phyloP scores from a whole-genome alignment of 148 eudicot species.

The Salicornia ramosissima region DNA sequence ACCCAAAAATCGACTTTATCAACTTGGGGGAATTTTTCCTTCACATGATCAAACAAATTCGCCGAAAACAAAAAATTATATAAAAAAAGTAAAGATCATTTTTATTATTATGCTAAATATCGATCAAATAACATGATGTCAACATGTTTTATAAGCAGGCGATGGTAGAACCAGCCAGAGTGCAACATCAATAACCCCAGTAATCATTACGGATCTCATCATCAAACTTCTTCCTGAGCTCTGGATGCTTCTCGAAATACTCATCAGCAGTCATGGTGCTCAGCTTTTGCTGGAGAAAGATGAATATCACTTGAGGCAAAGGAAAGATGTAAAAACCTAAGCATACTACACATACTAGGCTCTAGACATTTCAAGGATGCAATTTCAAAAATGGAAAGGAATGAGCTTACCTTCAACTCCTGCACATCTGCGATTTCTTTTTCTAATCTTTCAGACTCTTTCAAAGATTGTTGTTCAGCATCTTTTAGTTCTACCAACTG shows the following conservation, averaged over 20 bases:
- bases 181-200: constrained; percentile 65
- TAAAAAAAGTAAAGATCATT: constrained; percentile 1
- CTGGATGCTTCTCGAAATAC: constrained; percentile 94
- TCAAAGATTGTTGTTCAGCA: constrained; percentile 67
- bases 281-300: constrained; percentile 54
- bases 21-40: not conserved
- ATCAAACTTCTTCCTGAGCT: constrained; percentile 92
- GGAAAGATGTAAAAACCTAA: no score
- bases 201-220: constrained; percentile 94
- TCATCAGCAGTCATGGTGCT: constrained; percentile 99
- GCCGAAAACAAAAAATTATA: no score
- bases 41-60: constrained; percentile 1
- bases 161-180: not conserved
- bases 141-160: constrained; percentile 8
- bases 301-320: not conserved
- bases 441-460: constrained; percentile 88
- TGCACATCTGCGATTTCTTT: constrained; percentile 88
- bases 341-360: not conserved
- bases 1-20: constrained; percentile 1
- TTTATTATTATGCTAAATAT: constrained; percentile 16
- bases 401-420: constrained; percentile 72
- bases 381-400: not conserved
- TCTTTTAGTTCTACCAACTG: constrained; percentile 92
- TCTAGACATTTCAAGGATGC: not conserved
- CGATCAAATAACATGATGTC: constrained; percentile 11